phyloP scores from a whole-genome alignment of 2,329 filamentous ascomycete genomes.

The Hypoxylon sp. region DNA sequence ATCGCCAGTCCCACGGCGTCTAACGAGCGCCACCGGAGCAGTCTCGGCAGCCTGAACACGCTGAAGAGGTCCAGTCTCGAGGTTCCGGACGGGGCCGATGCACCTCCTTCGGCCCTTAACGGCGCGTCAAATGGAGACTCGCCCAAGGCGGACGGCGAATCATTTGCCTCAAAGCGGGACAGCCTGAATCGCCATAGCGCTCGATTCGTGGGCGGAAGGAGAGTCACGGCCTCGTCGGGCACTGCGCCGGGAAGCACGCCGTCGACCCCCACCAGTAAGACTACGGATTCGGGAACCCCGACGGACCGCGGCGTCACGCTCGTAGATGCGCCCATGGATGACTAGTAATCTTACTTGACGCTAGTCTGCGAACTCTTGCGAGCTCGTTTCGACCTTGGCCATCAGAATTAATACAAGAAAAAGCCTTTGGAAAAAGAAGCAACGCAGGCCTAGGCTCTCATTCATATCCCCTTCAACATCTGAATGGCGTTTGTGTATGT shows the following conservation, averaged over 20 bases:
- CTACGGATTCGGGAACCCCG: slow-evolving; percentile 33
- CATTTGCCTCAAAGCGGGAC: slow-evolving; percentile 51
- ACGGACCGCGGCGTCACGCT: slow-evolving; percentile 57
- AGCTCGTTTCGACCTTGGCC: neutral
- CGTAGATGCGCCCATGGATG: slow-evolving; percentile 61
- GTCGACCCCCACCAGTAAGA: slow-evolving; percentile 39
- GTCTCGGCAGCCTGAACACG: slow-evolving; percentile 51
- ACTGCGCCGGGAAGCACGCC: slow-evolving; percentile 43
- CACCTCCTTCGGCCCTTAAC: slow-evolving; percentile 51
- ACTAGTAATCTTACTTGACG: slow-evolving; percentile 52
- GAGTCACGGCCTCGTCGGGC: slow-evolving; percentile 50
- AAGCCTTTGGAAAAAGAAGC: neutral
- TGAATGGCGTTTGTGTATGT: neutral
- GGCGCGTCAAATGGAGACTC: slow-evolving; percentile 53
- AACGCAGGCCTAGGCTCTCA: neutral
- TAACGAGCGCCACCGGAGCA: slow-evolving; percentile 60
- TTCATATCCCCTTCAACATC: neutral
- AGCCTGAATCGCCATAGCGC: slow-evolving; percentile 64
- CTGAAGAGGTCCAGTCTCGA: slow-evolving; percentile 77
- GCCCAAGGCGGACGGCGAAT: slow-evolving; percentile 44
- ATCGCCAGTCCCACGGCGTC: slow-evolving; percentile 71
- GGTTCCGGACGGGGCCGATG: slow-evolving; percentile 71
- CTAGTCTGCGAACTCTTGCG: slow-evolving; percentile 3
- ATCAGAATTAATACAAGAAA: neutral
- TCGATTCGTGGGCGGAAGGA: slow-evolving; percentile 61